Conservation (phyloP, 495 filamentous ascomycete genomes). For the Aspergillus taichungensis region DNA sequence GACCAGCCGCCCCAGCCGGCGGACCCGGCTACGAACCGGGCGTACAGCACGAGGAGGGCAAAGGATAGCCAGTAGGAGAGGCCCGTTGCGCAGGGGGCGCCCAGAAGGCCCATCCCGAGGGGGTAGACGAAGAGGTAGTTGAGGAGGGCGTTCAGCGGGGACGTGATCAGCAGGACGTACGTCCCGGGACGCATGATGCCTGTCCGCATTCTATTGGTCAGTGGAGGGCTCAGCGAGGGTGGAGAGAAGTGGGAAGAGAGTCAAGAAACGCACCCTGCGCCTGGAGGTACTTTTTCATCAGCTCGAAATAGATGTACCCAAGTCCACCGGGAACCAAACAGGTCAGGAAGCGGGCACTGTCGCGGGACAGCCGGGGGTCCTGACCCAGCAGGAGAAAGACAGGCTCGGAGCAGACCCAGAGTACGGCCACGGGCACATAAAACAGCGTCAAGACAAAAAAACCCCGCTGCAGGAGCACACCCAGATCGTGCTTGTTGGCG, state of each 20-base stretch:
- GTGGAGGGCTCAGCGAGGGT: not conserved
- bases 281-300: slow-evolving; percentile 87
- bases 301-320: slow-evolving; percentile 87
- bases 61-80: slow-evolving; percentile 87
- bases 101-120: slow-evolving; percentile 61
- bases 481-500: slow-evolving; percentile 71
- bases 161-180: slow-evolving; percentile 77
- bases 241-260: not conserved
- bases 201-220: slow-evolving; percentile 15
- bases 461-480: slow-evolving; percentile 71
- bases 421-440: slow-evolving; percentile 63
- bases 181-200: slow-evolving; percentile 83
- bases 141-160: slow-evolving; percentile 65
- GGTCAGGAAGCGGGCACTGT: slow-evolving; percentile 67
- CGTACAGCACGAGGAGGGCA: slow-evolving; percentile 64
- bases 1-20: slow-evolving; percentile 82
- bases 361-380: slow-evolving; percentile 64
- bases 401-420: slow-evolving; percentile 73
- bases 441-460: slow-evolving; percentile 66
- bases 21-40: slow-evolving; percentile 61
- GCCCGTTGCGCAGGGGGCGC: slow-evolving; percentile 75
- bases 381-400: slow-evolving; percentile 73
- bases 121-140: slow-evolving; percentile 77
- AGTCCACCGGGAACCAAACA: slow-evolving; percentile 77
- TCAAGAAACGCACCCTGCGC: slow-evolving; percentile 61